Conservation (phyloP, 2,329 filamentous ascomycete genomes). For the Rhynchosporium agropyri region DNA sequence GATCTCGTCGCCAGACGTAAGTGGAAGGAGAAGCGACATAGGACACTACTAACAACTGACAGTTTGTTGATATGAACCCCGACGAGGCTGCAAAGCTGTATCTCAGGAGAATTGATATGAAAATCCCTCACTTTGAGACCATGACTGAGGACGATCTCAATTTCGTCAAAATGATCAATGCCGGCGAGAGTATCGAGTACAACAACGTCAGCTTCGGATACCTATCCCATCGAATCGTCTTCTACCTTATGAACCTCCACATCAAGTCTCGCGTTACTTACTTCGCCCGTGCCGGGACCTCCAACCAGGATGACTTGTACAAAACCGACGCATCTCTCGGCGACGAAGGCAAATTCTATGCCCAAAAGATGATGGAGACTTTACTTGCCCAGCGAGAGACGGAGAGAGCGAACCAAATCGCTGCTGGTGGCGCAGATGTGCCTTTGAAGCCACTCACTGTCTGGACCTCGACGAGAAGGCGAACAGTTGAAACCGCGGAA, state of each 20-base stretch:
- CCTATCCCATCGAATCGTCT: constrained; percentile 94
- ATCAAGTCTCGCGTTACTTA: constrained; percentile 95
- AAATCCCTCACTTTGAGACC: constrained; percentile 94
- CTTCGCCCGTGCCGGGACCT: constrained; percentile 85
- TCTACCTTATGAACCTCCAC: constrained; percentile 96
- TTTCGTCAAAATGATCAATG: constrained; percentile 99
- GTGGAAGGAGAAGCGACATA: constrained; percentile 36
- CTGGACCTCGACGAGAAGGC: constrained; percentile 91
- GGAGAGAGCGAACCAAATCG: constrained; percentile 71
- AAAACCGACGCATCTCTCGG: constrained; percentile 87
- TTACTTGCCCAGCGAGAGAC: constrained; percentile 81
- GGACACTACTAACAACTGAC: constrained; percentile 23
- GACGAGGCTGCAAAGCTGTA: constrained; percentile 93
- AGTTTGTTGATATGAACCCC: constrained; percentile 90
- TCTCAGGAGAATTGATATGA: constrained; percentile 82
- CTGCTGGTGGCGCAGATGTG: constrained; percentile 66
- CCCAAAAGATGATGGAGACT: constrained; percentile 81
- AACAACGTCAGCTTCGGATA: constrained; percentile 98
- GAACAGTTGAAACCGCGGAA: constrained; percentile 88
- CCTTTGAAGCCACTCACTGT: constrained; percentile 81
- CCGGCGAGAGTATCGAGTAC: constrained; percentile 87
- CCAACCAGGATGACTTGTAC: constrained; percentile 87
- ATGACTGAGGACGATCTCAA: constrained; percentile 95
- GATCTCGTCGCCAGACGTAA: constrained; percentile 91
- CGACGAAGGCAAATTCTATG: constrained; percentile 77